A percentile compares a stretch with the other conserved stretches of the same genome.
These are phyloP conservation scores for Chamaenerion angustifolium DNA, from an alignment of 345 rosid genomes.

Conservation along the genomic window DNA sequence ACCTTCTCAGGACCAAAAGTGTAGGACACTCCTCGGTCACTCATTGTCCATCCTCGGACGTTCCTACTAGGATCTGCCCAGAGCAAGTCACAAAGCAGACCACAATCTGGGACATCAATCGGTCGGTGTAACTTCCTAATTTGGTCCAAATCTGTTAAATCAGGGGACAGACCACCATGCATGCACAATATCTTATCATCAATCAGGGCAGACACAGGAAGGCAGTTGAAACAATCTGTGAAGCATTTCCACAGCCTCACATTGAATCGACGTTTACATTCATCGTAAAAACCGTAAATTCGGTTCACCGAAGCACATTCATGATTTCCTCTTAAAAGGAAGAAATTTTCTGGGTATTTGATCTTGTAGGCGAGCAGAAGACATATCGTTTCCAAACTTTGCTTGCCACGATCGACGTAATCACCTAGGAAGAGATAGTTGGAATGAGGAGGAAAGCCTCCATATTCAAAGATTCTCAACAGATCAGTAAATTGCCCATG, in stretches of 20 bases:
- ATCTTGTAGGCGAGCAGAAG: constrained; percentile 75
- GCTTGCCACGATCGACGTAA: constrained; percentile 88
- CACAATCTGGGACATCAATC: constrained; percentile 67
- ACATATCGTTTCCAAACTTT: constrained; percentile 84
- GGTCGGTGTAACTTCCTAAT: constrained; percentile 59
- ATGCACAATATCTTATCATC: constrained; percentile 80
- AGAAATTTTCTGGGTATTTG: constrained; percentile 77
- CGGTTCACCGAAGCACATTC: constrained; percentile 76
- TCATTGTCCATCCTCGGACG: constrained; percentile 67
- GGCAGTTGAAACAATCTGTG: constrained; percentile 78
- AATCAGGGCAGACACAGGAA: constrained; percentile 68
- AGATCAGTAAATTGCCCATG: constrained; percentile 78
- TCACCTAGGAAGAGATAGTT: constrained; percentile 78
- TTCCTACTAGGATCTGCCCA: constrained; percentile 85
- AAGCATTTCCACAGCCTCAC: constrained; percentile 65
- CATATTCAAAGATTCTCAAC: constrained; percentile 72
- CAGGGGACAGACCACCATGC: constrained; percentile 91
- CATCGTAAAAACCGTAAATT: constrained; percentile 79
- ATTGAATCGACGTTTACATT: constrained; percentile 72
- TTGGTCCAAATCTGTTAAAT: constrained; percentile 52
- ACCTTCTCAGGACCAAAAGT: constrained; percentile 68
- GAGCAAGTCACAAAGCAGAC: constrained; percentile 79
- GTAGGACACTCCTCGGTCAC: constrained; percentile 73
- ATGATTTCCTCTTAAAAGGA: constrained; percentile 71
- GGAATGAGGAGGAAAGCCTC: constrained; percentile 72